Base-by-base conservation (phyloP, 768 basidiomycete genomes). In the Hygrocybe coccinea region DNA sequence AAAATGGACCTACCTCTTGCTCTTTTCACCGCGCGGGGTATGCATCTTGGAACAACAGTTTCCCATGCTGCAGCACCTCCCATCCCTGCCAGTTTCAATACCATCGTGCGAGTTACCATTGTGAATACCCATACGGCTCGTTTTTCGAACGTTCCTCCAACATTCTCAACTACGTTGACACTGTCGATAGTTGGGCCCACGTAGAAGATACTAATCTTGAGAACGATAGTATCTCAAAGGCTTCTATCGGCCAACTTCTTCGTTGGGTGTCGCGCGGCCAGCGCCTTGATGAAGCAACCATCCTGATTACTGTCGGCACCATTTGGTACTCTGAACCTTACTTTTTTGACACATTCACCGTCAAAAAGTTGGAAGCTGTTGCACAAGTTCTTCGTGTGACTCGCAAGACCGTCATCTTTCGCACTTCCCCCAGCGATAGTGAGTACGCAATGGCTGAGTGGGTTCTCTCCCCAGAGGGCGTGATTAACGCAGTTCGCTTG, bases 391-490 rank as follows among this genome's bases (percentile, higher is more conserved):
- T 74, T 10, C 60, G 66, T 15, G 56, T 72, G 17, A 74, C 73
- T 0, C 63, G 66, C 8, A 60, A 73, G 38, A 70, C 67, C 0
- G 61, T 72, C 29, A 76, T 76, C 36, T 76, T 66, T 58, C 65
- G 72, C 9, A 73, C 72, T 2, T 67, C 67, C 2, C 33, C 63
- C 12, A 64, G 64, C 29, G 68, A 68, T 35, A 61, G 66, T 17
- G 70, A 74, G 55, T 76, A 61, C 56, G 71, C 73, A 0, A 66
- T 73, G 68, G 74, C 73, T 0, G 74, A 75, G 59, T 76, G 74
- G 74, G 62, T 71, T 33, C 58, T 75, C 6, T 71, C 74, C 0
- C 35, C 67, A 14, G 70, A 69, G 6, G 70, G 73, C 6, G 64
- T 69, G 50, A 73, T 76, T 35, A 67, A 63, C 9, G 74, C 71